phyloP scores from a whole-genome alignment of 2,329 filamentous ascomycete species.

The Leptographium flavum region DNA sequence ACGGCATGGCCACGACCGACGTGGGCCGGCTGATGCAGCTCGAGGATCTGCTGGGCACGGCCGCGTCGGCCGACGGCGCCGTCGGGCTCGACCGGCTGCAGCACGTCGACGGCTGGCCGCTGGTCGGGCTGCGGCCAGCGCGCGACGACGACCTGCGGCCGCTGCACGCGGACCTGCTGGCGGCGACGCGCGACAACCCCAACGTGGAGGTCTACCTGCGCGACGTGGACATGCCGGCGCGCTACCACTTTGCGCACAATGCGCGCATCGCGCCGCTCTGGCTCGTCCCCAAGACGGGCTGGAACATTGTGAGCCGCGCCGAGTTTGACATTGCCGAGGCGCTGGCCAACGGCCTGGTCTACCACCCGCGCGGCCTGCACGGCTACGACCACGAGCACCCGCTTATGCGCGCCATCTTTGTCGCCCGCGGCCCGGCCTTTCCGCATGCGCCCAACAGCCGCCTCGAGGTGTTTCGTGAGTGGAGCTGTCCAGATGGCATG shows the following conservation, averaged over 20 bases:
- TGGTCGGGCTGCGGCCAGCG: conserved; percentile 77
- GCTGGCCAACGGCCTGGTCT: conserved; percentile 47
- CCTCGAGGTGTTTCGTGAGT: conserved; percentile 70
- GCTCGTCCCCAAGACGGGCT: conserved; percentile 85
- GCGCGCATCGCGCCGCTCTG: conserved; percentile 85
- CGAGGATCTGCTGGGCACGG: conserved; percentile 72
- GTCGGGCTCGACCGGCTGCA: conserved; percentile 46
- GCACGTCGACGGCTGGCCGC: conserved; percentile 86
- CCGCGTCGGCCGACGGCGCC: no score
- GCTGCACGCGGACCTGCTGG: conserved; percentile 48
- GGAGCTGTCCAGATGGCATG: no score
- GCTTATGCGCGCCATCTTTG: conserved; percentile 90
- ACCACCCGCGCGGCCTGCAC: conserved; percentile 73
- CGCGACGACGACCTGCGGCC: conserved; percentile 47
- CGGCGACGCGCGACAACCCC: conserved; percentile 44
- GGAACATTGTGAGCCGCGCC: conserved; percentile 71
- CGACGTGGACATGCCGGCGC: conserved; percentile 76
- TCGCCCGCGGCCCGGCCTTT: conserved; percentile 85
- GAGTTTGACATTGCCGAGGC: conserved; percentile 65
- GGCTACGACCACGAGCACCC: conserved; percentile 93
- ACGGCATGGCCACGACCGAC: conserved; percentile 94
- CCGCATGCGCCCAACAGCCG: conserved; percentile 71
- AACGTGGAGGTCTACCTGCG: conserved; percentile 78
- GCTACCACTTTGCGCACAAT: conserved; percentile 84
- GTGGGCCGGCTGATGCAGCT: conserved; percentile 69